phyloP scores from a whole-genome alignment of 2,329 filamentous ascomycete species.

The Teratosphaeria gauchensis region DNA sequence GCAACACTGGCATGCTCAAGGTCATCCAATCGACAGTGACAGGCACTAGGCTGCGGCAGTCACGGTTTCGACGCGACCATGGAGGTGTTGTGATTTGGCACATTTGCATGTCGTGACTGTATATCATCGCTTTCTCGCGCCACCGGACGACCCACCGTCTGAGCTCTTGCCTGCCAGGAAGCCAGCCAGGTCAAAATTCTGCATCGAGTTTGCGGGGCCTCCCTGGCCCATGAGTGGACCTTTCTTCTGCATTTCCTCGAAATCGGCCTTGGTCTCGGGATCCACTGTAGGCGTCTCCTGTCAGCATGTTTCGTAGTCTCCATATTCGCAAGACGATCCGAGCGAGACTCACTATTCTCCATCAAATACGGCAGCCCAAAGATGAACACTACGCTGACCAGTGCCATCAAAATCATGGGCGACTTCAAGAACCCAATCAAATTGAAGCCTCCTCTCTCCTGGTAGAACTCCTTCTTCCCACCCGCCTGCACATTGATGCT shows the following conservation, averaged over 20 bases:
- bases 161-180: constrained; percentile 56
- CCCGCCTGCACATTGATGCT: constrained; percentile 54
- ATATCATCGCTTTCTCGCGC: constrained; percentile 11
- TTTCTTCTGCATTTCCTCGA: constrained; percentile 78
- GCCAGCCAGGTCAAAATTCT: constrained; percentile 58
- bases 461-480: constrained; percentile 63
- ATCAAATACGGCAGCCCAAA: constrained; percentile 91
- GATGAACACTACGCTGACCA: constrained; percentile 73
- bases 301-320: background rate
- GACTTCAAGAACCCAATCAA: constrained; percentile 77
- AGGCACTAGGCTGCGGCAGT: background rate
- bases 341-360: constrained; percentile 69
- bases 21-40: no score
- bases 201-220: constrained; percentile 43
- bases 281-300: constrained; percentile 58
- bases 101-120: background rate
- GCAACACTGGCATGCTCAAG: background rate
- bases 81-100: background rate
- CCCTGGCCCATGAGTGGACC: constrained; percentile 45
- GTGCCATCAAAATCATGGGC: constrained; percentile 89
- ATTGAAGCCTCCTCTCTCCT: constrained; percentile 57
- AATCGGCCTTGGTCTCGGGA: constrained; percentile 87
- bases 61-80: background rate
- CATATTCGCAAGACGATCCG: background rate
- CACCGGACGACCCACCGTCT: constrained; percentile 20